Conservation (phyloP, 495 filamentous ascomycete genomes). For the Aspergillus sclerotiicarbonarius region DNA sequence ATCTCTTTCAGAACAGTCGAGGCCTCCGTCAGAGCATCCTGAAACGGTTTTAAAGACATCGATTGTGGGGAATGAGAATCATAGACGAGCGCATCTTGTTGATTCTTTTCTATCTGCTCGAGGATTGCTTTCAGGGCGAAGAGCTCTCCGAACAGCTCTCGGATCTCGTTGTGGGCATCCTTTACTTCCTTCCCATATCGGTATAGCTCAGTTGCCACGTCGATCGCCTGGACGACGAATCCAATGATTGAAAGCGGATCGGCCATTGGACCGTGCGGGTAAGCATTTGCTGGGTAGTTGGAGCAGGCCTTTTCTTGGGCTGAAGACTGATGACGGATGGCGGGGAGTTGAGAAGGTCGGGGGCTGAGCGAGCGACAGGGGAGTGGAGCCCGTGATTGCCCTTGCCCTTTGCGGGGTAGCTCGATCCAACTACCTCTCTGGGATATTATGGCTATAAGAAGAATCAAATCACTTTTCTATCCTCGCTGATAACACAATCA, state of each 20-base stretch:
- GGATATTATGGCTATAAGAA: too few species aligned
- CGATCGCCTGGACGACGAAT: background rate
- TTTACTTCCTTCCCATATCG: background rate
- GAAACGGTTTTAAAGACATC: background rate
- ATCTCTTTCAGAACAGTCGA: background rate
- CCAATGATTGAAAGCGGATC: background rate
- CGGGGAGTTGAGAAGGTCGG: too few species aligned
- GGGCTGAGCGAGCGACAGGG: too few species aligned
- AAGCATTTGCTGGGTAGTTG: background rate
- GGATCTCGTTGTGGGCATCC: background rate
- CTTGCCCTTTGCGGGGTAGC: too few species aligned
- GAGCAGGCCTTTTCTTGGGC: too few species aligned
- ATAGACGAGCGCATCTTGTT: background rate
- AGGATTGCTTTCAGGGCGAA: background rate
- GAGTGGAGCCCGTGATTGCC: too few species aligned
- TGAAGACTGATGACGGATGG: too few species aligned
- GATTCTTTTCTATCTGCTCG: conserved; percentile 1
- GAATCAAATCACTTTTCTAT: too few species aligned
- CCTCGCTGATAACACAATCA: too few species aligned
- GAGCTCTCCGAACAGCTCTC: background rate
- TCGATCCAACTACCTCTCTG: too few species aligned
- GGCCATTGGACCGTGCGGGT: background rate
- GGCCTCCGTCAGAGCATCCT: background rate
- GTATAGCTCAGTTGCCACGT: background rate
- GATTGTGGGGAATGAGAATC: background rate